Base-by-base conservation (phyloP, 805 yeast genomes). In the Saccharomyces kudriavzevii region DNA sequence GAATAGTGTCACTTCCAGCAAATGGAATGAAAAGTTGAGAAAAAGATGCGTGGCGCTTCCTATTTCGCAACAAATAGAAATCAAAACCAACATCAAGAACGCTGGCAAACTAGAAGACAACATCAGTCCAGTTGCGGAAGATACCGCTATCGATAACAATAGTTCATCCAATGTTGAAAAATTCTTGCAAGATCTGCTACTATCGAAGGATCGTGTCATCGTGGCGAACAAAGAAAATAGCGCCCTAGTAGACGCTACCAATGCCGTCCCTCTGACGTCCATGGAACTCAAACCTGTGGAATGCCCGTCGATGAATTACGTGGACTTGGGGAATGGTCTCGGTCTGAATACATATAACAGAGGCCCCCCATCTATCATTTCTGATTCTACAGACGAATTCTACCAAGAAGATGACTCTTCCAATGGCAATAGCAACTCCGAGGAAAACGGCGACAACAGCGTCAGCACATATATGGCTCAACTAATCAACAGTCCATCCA, bases 1-100 rank as follows among this genome's bases (percentile, higher is more conserved):
- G 45, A 77, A 67, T 62, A 84, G 90, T 1, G 66, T 78, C 22
- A 68, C 67, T 9, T 83, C 89, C 0, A 58, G 69, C 10, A 65
- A 69, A 29, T 83, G 82, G 72, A 70, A 68, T 51, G 54, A 54
- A 26, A 55, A 52, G 28, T 60, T 65, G 9, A 54, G 63, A 30
- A 52, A 59, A 53, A 49, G 52, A 31, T 52, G 55, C 22, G 30
- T 50, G 52, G 52, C 43, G 8, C 11, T 35, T 35, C 43, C 43
- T 4, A 35, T 35, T 17, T 35, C 43, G 9, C 43, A 35, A 17
- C 43, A 35, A 17, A 35, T 17, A 35, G 43, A 35, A 24, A 35
- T 35, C 24, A 35, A 35, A 20, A 35, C 43, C 17, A 35, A 17
- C 17, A 35, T 35, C 22, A 35, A 35, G 43, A 35, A 35, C 11